Evolutionary conservation across 2,329 filamentous ascomycete species (phyloP).

Genomic region (Colletotrichum orchidophilum): DNA sequence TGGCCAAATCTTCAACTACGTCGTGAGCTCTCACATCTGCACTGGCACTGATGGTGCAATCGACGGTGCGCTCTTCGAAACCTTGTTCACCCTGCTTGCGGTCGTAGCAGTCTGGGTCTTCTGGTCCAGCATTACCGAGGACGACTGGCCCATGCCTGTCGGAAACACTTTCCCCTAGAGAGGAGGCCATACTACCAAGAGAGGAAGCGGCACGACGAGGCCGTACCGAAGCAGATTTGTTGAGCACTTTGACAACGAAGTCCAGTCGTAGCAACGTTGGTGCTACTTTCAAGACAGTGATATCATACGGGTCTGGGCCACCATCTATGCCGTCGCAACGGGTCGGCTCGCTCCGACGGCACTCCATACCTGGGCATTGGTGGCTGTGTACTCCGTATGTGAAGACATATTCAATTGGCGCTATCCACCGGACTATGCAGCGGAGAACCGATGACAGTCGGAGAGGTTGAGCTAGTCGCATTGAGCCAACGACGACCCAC

Average conservation of each 20-base stretch:
- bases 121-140: conserved; percentile 99
- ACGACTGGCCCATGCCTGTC: conserved; percentile 84
- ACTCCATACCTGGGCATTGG: neutral
- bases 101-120: conserved; percentile 91
- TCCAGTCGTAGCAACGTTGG: neutral
- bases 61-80: conserved; percentile 92
- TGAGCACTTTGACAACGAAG: neutral
- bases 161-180: conserved; percentile 49
- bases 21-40: conserved; percentile 91
- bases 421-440: neutral
- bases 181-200: neutral
- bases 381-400: neutral
- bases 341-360: neutral
- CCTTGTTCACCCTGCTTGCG: conserved; percentile 86
- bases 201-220: neutral
- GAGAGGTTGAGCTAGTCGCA: neutral
- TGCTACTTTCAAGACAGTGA: neutral
- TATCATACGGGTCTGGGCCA: neutral
- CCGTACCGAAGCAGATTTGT: neutral
- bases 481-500: neutral
- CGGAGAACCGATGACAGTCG: neutral
- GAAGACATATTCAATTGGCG: neutral
- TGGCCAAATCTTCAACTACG: conserved; percentile 96
- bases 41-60: conserved; percentile 84
- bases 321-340: neutral